Evolutionary conservation across 352 stramenopile genomes (phyloP).

Genomic region (Phytophthora meadii): DNA sequence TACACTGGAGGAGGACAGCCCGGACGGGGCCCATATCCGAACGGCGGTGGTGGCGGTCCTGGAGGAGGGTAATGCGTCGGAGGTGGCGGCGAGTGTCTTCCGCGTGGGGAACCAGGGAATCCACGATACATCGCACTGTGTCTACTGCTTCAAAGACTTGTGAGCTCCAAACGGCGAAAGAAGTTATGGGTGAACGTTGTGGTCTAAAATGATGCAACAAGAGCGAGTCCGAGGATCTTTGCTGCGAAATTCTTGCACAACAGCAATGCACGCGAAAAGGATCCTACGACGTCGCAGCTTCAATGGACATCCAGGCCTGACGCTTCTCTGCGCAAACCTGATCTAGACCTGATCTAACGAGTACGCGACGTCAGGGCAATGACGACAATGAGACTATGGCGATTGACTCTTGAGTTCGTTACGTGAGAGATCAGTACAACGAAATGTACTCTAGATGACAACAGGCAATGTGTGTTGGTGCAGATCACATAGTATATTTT

Average conservation of each 20-base stretch:
- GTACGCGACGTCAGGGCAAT: too few relatives aligned
- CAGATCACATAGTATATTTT: not conserved
- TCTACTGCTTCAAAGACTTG: constrained; percentile 1
- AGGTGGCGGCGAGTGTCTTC: constrained; percentile 23
- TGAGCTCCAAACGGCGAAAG: constrained; percentile 7
- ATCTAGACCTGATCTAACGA: constrained; percentile 2
- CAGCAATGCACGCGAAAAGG: not conserved
- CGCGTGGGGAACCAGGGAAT: constrained; percentile 17
- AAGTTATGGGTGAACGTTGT: constrained; percentile 5
- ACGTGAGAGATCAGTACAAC: not conserved
- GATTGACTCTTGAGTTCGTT: not conserved
- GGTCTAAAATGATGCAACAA: not conserved
- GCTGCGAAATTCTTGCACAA: constrained; percentile 1
- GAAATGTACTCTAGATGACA: too few relatives aligned
- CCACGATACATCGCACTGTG: constrained; percentile 8
- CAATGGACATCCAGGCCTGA: not conserved
- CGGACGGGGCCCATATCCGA: constrained; percentile 14
- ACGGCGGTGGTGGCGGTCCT: constrained; percentile 14
- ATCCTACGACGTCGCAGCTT: not conserved
- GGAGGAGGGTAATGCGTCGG: constrained; percentile 7
- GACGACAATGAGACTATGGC: too few relatives aligned
- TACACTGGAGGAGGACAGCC: constrained; percentile 16
- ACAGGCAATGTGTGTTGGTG: not conserved
- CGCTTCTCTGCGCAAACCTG: constrained; percentile 1
- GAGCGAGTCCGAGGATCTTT: not conserved